Percentiles rank a stretch among this genome's conserved stretches.
phyloP scores from a whole-genome alignment of 1,284 basidiomycete species.

The Violaceomyces palustris region DNA sequence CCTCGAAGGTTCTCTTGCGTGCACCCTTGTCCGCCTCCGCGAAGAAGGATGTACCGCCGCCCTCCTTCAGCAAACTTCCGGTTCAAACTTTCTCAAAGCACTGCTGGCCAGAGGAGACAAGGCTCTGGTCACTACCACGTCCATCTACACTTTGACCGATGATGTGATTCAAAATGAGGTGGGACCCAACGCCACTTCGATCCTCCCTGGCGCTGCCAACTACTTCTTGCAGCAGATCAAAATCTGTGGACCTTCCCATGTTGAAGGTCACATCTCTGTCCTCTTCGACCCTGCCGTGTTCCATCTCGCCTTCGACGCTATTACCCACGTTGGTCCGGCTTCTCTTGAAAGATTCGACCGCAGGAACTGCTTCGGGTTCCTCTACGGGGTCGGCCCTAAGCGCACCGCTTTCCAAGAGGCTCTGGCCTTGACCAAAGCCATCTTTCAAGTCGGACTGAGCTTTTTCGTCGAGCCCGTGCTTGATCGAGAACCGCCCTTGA shows the following conservation, averaged over 20 bases:
- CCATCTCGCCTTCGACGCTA: slow-evolving; percentile 7
- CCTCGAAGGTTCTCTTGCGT: slow-evolving; percentile 17
- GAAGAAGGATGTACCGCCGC: slow-evolving; percentile 19
- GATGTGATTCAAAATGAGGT: slow-evolving; percentile 47
- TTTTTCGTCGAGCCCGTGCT: too few species aligned
- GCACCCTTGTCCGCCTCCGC: slow-evolving; percentile 7
- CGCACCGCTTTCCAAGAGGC: neutral
- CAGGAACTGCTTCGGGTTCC: neutral
- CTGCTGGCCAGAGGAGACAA: slow-evolving; percentile 25
- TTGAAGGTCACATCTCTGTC: slow-evolving; percentile 19
- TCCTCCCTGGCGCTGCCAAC: slow-evolving; percentile 11
- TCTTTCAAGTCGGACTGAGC: too few species aligned
- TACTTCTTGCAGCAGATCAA: slow-evolving; percentile 20
- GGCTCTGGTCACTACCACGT: slow-evolving; percentile 45
- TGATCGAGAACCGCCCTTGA: too few species aligned
- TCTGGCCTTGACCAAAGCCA: too few species aligned
- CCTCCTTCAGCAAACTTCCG: slow-evolving; percentile 43
- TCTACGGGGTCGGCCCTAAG: neutral
- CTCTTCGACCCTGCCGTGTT: slow-evolving; percentile 19
- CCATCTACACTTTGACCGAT: slow-evolving; percentile 24
- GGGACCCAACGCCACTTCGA: slow-evolving; percentile 4
- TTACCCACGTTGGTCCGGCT: slow-evolving; percentile 3
- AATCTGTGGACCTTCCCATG: slow-evolving; percentile 12
- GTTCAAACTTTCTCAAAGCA: slow-evolving; percentile 39
- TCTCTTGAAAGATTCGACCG: neutral